Evolutionary conservation across 31 red algal genomes (phyloP), one percentile per base, ranked within the genome.

Genomic region (Odonthalia washingtoniensis): DNA sequence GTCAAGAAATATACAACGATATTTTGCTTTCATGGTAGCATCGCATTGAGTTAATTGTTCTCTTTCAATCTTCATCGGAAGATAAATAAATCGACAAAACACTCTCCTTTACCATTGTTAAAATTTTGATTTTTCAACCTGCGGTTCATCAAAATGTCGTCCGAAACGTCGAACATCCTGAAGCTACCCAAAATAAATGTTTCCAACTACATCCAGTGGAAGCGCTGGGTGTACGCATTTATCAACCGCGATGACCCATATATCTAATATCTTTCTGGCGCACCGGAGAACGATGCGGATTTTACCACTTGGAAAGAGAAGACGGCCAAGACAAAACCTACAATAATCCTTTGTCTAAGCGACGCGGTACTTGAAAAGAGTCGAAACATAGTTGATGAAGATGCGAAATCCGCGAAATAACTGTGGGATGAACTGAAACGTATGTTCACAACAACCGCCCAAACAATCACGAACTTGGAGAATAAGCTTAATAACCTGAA

Each of bases 401-500:
- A 83, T n/a, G 65, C 41, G 1, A 67, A 70, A 65, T 67, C 80
- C 1, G 80, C 61, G 3, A 70, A 83, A 46, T 41, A 83, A 2
- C 64, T 83, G 1, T 83, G 80, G 65, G 80, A 70, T 40, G 80
- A 83, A 40, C 80, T 83, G 1, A 4, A 70, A 46, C 80, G 80
- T 28, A 42, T 83, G 6, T 83, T 67, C 60, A 70, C 64, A 12
- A 70, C 80, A 18, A 3, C 62, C 1, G 44, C 28, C 28, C 34
- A 34, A 70, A 53, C 67, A 83, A 63, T 57, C 21, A 57, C 49
- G 21, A 57, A 57, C 21, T 14, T 57, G 9, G 12, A 57, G 21
- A 57, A 57, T 57, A 57, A 57, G 49, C 49, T 57, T 57, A 57
- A 57, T 21, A 57, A 14, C 21, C 9, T 57, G 49, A 57, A 57